Conservation (phyloP, 2,329 filamentous ascomycete genomes). For the Pseudocercospora eumusae region DNA sequence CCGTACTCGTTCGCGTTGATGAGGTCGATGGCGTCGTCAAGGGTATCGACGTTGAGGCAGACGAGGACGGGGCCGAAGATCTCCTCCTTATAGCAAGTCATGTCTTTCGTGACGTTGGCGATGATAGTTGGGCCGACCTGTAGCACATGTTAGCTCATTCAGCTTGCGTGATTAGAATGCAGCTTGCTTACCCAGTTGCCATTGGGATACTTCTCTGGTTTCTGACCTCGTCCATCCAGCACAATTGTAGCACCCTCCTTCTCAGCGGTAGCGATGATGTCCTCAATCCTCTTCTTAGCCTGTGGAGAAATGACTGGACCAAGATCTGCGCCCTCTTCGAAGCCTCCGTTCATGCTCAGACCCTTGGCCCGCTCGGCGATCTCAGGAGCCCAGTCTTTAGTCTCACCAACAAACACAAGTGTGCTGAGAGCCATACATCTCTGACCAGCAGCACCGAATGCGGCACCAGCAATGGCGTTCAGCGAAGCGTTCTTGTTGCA, state of each 20-base stretch:
- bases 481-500: slow-evolving; percentile 88
- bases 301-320: slow-evolving; percentile 80
- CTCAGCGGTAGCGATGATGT: slow-evolving; percentile 73
- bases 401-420: slow-evolving; percentile 80
- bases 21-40: slow-evolving; percentile 76
- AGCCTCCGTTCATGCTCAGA: slow-evolving; percentile 76
- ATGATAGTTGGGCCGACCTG: slow-evolving; percentile 80
- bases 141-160: slow-evolving; percentile 25
- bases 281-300: slow-evolving; percentile 76
- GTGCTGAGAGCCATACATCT: slow-evolving; percentile 85
- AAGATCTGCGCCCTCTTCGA: slow-evolving; percentile 76
- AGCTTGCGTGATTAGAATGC: background rate
- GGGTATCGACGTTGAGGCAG: slow-evolving; percentile 73
- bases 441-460: slow-evolving; percentile 82
- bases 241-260: slow-evolving; percentile 78
- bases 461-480: slow-evolving; percentile 79
- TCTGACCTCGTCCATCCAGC: slow-evolving; percentile 76
- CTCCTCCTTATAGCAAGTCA: slow-evolving; percentile 83
- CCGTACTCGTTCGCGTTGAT: slow-evolving; percentile 88
- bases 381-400: slow-evolving; percentile 78
- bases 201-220: slow-evolving; percentile 75
- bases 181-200: slow-evolving; percentile 68
- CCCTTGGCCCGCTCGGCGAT: slow-evolving; percentile 73
- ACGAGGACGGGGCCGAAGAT: slow-evolving; percentile 85
- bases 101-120: slow-evolving; percentile 73